Evolutionary conservation across 1,284 basidiomycete species (phyloP).

Genomic region (Rhodotorula mucilaginosa): DNA sequence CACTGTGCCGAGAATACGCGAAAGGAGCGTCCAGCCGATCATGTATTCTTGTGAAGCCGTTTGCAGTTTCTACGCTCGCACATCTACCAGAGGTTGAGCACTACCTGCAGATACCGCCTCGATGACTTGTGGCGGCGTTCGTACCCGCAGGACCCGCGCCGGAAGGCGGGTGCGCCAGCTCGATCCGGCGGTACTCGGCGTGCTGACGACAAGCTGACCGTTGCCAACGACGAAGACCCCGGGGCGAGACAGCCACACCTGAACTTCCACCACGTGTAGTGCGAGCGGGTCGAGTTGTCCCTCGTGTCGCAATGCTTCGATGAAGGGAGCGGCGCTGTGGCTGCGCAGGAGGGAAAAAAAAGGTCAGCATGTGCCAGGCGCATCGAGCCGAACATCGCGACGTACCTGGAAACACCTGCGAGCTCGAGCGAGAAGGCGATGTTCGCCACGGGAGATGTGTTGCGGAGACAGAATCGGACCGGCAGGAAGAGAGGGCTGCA

Average conservation of each 20-base stretch:
- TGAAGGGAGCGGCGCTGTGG: constrained; percentile 5
- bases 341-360: no score
- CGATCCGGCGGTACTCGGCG: not conserved
- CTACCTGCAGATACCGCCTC: no score
- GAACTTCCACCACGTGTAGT: not conserved
- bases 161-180: not conserved
- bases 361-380: not conserved
- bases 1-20: no score
- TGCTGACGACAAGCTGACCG: not conserved
- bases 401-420: no score
- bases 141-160: no score
- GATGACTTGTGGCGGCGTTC: no score
- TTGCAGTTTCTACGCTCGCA: no score
- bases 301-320: constrained; percentile 14
- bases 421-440: constrained; percentile 21
- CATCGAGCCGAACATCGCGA: no score
- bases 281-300: constrained; percentile 14
- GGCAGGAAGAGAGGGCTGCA: constrained; percentile 60
- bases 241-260: constrained; percentile 18
- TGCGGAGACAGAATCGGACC: constrained; percentile 63
- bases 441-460: constrained; percentile 49
- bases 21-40: no score
- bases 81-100: no score
- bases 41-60: no score
- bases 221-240: constrained; percentile 8